Evolutionary conservation across 2,329 filamentous ascomycete genomes (phyloP).

Genomic region (Colletotrichum plurivorum): DNA sequence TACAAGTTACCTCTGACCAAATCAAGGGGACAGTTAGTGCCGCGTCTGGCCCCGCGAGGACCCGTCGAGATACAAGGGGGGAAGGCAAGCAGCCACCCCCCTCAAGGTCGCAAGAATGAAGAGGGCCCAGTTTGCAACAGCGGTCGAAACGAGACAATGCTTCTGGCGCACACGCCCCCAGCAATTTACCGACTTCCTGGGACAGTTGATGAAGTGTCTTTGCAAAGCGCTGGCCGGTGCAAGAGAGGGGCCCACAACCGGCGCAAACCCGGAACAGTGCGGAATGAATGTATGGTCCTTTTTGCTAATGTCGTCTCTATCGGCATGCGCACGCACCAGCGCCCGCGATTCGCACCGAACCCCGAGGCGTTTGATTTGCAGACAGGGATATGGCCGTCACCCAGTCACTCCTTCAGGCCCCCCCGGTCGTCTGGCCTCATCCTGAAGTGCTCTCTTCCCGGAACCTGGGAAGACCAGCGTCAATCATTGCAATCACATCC

Average conservation of each 20-base stretch:
- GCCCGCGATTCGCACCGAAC: constrained; percentile 21
- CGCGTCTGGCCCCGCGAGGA: constrained; percentile 19
- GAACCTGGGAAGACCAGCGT: constrained; percentile 31
- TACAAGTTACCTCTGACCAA: constrained; percentile 7
- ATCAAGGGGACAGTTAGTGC: constrained; percentile 2
- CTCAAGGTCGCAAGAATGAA: not conserved
- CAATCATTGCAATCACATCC: constrained; percentile 20
- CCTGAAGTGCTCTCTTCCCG: constrained; percentile 27
- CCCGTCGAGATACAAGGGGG: constrained; percentile 12
- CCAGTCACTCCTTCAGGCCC: constrained; percentile 28
- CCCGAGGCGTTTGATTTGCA: constrained; percentile 25
- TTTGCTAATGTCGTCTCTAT: not conserved
- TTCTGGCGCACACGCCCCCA: constrained; percentile 7
- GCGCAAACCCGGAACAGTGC: constrained; percentile 18
- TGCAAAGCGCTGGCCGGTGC: constrained; percentile 19
- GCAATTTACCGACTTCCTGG: constrained; percentile 37
- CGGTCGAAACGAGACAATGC: constrained; percentile 21
- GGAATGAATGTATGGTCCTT: constrained; percentile 16
- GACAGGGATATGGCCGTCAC: constrained; percentile 28
- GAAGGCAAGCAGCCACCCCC: not conserved
- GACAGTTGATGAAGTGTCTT: constrained; percentile 38
- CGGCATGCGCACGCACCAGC: constrained; percentile 33
- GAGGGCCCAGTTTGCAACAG: not conserved
- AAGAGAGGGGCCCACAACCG: constrained; percentile 17
- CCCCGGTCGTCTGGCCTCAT: constrained; percentile 4